Evolutionary conservation across 2,329 filamentous ascomycete genomes (phyloP).

Genomic region (Cladosporium sp.): DNA sequence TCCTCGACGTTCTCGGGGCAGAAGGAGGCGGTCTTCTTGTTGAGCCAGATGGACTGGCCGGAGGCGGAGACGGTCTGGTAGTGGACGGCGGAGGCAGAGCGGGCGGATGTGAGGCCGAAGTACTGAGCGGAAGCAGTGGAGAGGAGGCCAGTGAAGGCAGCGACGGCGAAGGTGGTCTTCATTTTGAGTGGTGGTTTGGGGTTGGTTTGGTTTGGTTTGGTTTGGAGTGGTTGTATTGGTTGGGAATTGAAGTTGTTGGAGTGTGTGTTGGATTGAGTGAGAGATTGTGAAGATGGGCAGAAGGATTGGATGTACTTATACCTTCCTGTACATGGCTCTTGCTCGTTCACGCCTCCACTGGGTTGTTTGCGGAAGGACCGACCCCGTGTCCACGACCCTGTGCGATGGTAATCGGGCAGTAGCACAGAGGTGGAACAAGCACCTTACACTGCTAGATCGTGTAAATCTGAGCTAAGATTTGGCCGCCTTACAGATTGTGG

Average conservation of each 20-base stretch:
- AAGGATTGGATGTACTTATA: slow-evolving; percentile 12
- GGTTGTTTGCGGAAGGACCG: slow-evolving; percentile 5
- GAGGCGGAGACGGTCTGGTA: slow-evolving; percentile 30
- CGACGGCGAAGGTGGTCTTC: slow-evolving; percentile 24
- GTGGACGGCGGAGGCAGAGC: slow-evolving; percentile 32
- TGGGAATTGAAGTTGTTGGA: not conserved
- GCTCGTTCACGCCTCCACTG: not conserved
- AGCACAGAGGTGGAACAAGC: slow-evolving; percentile 1
- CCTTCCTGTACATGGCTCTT: not conserved
- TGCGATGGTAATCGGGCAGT: slow-evolving; percentile 9
- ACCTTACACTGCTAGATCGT: not conserved
- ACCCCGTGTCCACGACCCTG: not conserved
- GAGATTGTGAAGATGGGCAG: not conserved
- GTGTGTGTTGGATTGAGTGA: slow-evolving; percentile 1
- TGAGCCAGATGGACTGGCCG: slow-evolving; percentile 31
- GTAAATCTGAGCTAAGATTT: not conserved
- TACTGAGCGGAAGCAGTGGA: slow-evolving; percentile 25
- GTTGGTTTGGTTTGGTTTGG: not conserved
- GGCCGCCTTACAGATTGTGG: slow-evolving; percentile 2
- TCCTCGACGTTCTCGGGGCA: slow-evolving; percentile 29
- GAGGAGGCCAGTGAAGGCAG: slow-evolving; percentile 23
- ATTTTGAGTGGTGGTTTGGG: slow-evolving; percentile 23
- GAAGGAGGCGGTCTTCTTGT: slow-evolving; percentile 31
- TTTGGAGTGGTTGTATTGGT: not conserved
- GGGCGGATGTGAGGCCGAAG: slow-evolving; percentile 31